Base-by-base conservation (phyloP, 1,284 basidiomycete species). In the Schizopora paradoxa region DNA sequence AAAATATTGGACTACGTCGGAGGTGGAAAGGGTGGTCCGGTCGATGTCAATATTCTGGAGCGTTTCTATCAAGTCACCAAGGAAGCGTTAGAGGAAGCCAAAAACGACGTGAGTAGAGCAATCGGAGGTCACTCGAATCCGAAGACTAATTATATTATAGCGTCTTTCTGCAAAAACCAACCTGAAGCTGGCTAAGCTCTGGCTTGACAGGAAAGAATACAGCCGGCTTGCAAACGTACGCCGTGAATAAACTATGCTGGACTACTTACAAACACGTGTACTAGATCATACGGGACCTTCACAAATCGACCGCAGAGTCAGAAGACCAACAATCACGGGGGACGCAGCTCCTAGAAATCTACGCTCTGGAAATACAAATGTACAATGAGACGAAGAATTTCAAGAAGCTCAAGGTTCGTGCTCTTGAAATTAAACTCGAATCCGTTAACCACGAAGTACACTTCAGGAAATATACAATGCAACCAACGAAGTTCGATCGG, bases 311-410 rank as follows among this genome's bases (percentile, higher is more conserved):
- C 11, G 70, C 70, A 37, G 69, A 73, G 26, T 80, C 77, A 26
- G 86, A 80, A 39, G 75, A 74, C 28, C 85, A 91, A 51, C 87
- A 93, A 58, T 89, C 89, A 6, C 82, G 86, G 39, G 92, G 91
- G 6, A 95, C 92, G 1, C 88, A 93, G 57, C 72, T 99, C 13
- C 77, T 99, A n/a, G 96, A 99, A 66, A 91, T 99, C 38, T 97
- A 97, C 60, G 94, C 96, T 0, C 80, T 98, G 38, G 95, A 99
- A 65, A 99, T 99, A 46, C 95, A 98, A 62, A 99, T 99, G 96
- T 93, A 98, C 67, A 94, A 93, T 56, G 93, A 97, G 66, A 88
- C 85, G 54, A 83, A 87, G 58, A 96, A 99, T 62, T 87, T 84
- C 67, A 93, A 94, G 69, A 97, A 96, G 64, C 75, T 98, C 42